Base-by-base conservation (phyloP, 345 rosid genomes). In the Populus ilicifolia region DNA sequence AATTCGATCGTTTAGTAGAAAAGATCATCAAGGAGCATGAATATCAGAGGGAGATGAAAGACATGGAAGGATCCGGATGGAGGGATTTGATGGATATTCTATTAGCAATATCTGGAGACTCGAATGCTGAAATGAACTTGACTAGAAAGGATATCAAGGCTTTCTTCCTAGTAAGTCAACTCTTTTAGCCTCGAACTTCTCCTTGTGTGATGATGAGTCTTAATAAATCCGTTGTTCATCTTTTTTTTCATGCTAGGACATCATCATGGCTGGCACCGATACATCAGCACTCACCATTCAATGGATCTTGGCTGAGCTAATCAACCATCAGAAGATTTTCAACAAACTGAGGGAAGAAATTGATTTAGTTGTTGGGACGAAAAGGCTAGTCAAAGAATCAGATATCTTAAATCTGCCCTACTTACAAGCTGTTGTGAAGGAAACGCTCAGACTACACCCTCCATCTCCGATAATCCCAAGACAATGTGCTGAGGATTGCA, bases 381-480 rank as follows among this genome's bases (percentile, higher is more conserved):
- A 11, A 8, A 69, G 73, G 29, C 20, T 76, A 30, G 67, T 69
- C 39, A 76, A 59, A 36, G 79, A 76, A 69, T 69, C 79, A 54
- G 67, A 76, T 16, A 33, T 76, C 48, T 72, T 8, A 12, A 76
- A 76, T 18, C 74, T 76, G 3, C 79, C 74, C 4, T 76, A 68
- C 72, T 21, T 75, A 1, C 71, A 50, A 33, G 63, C 78, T 10
- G 46, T 46, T 29, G 71, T 75, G 70, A 36, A 67, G 13, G 70
- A 67, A 67, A 10, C 43, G n/a, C 70, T 67, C 6, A 33, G 70
- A 21, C 25, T 41, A 2, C 73, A 76, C 21, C 67, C 79, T 25
- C 41, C 79, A 2, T 8, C 67, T 20, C 18, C 61, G 0, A 6
- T 30, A 1, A 1, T 16, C 3, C 6, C 38, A 1, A 36, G 74